Evolutionary conservation across 192 early-diverging fungal species (phyloP), one percentile per base, ranked within the genome.

Genomic region (Funneliformis mosseae): DNA sequence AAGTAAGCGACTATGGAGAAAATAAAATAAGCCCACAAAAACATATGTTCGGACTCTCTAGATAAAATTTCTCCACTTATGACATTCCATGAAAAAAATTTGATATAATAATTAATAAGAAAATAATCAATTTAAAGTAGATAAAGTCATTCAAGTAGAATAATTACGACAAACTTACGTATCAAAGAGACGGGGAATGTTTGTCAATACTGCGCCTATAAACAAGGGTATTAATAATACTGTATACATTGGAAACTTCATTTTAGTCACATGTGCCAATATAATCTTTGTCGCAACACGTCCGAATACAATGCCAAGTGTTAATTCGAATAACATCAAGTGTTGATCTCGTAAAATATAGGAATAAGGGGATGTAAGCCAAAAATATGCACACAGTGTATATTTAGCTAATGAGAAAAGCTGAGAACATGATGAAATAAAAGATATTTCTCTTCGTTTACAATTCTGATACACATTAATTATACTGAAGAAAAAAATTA

Each of bases 231-330:
- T 81, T 80, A 95, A 81, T 74, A 96, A 88, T 28, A 92, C 91
- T 16, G 94, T 94, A 86, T 92, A 97, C 80, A 88, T 91, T 50
- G 96, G 96, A 86, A 93, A 97, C 38, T 84, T 81, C 81, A 87
- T 90, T 85, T 95, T 93, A 39, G 94, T 95, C 59, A 97, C 88
- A 74, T 97, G 96, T 33, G 94, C 93, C 83, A 97, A 83, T 73
- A 97, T 96, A 72, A 97, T 96, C 79, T 95, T 94, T 80, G 94
- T 94, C 67, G 93, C 94, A 84, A 95, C 92, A 77, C 94, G 91
- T 41, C 94, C 94, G 89, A 95, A 95, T 5, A 92, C 93, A 82
- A 94, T 91, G n/a, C 94, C 94, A 28, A 89, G 86, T 0, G 92
- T 92, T 45, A 95, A 76, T 33, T 92, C 89, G 83, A 93, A 95